Evolutionary conservation across 2,329 filamentous ascomycete genomes (phyloP).

Genomic region (Teratosphaeria destructans): DNA sequence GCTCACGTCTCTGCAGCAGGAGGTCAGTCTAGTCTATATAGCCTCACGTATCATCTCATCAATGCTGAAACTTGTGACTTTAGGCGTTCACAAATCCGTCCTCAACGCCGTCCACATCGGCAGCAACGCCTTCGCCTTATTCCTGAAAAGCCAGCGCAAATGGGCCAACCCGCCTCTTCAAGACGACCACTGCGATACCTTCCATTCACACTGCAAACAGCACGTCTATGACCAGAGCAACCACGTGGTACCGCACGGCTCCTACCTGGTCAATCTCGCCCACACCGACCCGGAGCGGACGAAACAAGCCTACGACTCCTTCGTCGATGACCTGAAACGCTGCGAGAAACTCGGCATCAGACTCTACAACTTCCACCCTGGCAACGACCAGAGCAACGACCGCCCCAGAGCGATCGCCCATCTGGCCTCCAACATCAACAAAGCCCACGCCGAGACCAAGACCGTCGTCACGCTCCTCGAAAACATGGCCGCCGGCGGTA

Average conservation of each 20-base stretch:
- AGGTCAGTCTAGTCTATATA: conserved; percentile 43
- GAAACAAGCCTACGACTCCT: conserved; percentile 72
- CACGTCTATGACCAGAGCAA: conserved; percentile 61
- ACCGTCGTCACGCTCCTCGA: conserved; percentile 84
- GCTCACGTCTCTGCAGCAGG: conserved; percentile 87
- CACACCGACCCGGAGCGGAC: conserved; percentile 72
- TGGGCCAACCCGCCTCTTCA: conserved; percentile 77
- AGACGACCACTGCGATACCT: conserved; percentile 55
- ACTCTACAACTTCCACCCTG: conserved; percentile 98
- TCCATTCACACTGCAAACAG: conserved; percentile 56
- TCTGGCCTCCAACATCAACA: conserved; percentile 74
- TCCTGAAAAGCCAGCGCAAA: conserved; percentile 92
- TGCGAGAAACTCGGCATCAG: conserved; percentile 78
- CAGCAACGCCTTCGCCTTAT: conserved; percentile 86
- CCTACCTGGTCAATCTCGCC: conserved; percentile 92
- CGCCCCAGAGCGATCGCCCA: conserved; percentile 62
- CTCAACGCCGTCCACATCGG: conserved; percentile 38
- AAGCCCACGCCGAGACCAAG: conserved; percentile 56
- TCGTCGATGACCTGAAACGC: conserved; percentile 76
- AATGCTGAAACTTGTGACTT: background rate
- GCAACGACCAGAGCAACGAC: conserved; percentile 57
- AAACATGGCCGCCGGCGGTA: conserved; percentile 88
- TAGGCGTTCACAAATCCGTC: conserved; percentile 82
- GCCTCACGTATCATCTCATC: background rate
- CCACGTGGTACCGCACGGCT: conserved; percentile 82